Evolutionary conservation across 2,329 filamentous ascomycete genomes (phyloP).

Genomic region (Apiospora hydei): DNA sequence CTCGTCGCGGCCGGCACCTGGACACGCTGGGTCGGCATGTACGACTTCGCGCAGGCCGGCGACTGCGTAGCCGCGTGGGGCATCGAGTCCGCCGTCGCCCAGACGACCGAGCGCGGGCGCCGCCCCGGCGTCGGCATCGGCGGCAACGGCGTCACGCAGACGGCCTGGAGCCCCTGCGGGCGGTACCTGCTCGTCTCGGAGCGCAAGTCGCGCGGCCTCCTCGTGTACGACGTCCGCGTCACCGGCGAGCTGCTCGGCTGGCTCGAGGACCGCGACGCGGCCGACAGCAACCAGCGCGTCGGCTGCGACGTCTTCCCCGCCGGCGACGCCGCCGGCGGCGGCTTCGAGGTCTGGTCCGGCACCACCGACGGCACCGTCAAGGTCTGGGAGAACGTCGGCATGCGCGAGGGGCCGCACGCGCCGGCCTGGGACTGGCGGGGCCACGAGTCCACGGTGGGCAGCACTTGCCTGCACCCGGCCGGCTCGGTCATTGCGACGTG

Average conservation of each 20-base stretch:
- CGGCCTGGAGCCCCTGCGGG: conserved; percentile 68
- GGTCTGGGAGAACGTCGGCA: conserved; percentile 66
- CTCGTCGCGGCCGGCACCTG: conserved; percentile 69
- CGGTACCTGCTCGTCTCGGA: conserved; percentile 70
- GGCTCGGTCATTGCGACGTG: conserved; percentile 65
- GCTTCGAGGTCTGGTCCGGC: conserved; percentile 70
- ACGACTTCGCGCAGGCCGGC: conserved; percentile 64
- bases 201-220: conserved; percentile 59
- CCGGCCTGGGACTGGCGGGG: conserved; percentile 59
- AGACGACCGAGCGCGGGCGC: conserved; percentile 19
- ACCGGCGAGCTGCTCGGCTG: conserved; percentile 63
- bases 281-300: conserved; percentile 61
- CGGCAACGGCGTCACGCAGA: conserved; percentile 69
- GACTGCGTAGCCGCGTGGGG: conserved; percentile 65
- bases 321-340: conserved; percentile 42
- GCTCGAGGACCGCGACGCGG: conserved; percentile 56
- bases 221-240: conserved; percentile 70
- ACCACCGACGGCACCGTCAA: conserved; percentile 60
- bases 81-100: conserved; percentile 60
- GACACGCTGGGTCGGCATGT: conserved; percentile 68
- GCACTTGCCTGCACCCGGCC: conserved; percentile 58
- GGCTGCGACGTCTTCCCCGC: conserved; percentile 60
- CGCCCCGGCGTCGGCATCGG: conserved; percentile 47
- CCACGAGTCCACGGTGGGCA: conserved; percentile 53
- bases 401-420: conserved; percentile 50